Base-by-base conservation (phyloP, 2,329 filamentous ascomycete genomes). In the Boeremia lycopersici region DNA sequence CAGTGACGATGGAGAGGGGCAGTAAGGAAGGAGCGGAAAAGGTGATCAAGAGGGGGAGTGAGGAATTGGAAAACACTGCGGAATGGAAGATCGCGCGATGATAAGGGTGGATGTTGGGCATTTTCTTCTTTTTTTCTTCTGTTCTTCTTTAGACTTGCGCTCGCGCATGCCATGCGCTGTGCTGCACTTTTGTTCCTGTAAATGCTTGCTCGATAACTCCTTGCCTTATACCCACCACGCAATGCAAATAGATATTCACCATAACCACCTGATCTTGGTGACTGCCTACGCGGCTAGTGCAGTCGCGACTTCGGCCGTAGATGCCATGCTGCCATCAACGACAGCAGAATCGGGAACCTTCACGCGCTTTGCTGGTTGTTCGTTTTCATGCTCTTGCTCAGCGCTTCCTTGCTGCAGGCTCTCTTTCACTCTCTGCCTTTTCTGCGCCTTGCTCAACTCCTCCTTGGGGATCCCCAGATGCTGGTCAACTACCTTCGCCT, bases 401-500 rank as follows among this genome's bases (percentile, higher is more conserved):
- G 57, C 52, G 10, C 58, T 36, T 35, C 44, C 41, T 59, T 55
- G 40, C 41, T 45, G 30, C 30, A 50, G 35, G 5, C 47, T 54
- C 43, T 72, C 66, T 29, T 65, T 72, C 17, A 72, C 73, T 38
- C 77, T 75, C 39, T 77, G 77, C 50, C 78, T 80, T 42, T 78
- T 77, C 47, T 79, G 69, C 12, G 76, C 77, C 38, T 77, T 78
- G 9, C 74, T 76, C 36, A 51, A n/a, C 42, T 84, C 81, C 36
- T 75, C 77, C 8, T 81, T 78, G 52, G 84, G 81, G 49, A 91
- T 79, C 13, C 83, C 85, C 12, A 91, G 76, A 29, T 81, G 78
- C 48, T 80, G 72, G 68, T 97, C 93, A 4, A 88, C 79, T 6
- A 84, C 82, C 39, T 79, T 79, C 0, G 93, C 93, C 56, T 79